phyloP scores from a whole-genome alignment of 2,329 filamentous ascomycete genomes.

The Hypoxylon sp. region DNA sequence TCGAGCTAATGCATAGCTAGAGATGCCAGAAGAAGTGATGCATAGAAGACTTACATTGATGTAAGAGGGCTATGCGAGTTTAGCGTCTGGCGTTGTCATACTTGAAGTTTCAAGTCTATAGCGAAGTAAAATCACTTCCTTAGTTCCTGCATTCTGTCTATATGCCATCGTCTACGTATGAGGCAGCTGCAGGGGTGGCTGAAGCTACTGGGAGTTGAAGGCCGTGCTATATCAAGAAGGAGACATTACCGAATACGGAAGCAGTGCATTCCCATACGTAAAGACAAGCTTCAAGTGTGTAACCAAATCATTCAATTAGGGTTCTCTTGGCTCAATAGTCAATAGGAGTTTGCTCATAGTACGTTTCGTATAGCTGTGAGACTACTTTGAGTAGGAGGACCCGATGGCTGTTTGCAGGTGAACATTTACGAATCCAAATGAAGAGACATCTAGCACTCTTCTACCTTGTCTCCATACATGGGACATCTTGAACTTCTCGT shows the following conservation, averaged over 20 bases:
- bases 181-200: neutral
- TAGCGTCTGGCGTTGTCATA: neutral
- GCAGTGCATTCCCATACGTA: too few species aligned
- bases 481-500: neutral
- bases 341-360: neutral
- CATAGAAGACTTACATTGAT: neutral
- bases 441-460: neutral
- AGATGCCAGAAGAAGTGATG: neutral
- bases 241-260: neutral
- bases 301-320: neutral
- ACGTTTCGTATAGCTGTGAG: conserved; percentile 23
- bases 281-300: neutral
- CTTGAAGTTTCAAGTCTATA: neutral
- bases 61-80: neutral
- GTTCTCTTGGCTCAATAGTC: neutral
- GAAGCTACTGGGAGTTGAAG: neutral
- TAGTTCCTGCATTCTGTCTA: neutral
- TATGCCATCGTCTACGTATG: neutral
- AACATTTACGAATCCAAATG: neutral
- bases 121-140: neutral
- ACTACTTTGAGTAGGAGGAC: conserved; percentile 13
- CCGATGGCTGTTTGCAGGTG: neutral
- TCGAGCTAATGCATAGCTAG: neutral
- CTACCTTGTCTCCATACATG: neutral
- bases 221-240: neutral